Evolutionary conservation across 345 rosid species (phyloP).

Genomic region (Eutrema japonicum): DNA sequence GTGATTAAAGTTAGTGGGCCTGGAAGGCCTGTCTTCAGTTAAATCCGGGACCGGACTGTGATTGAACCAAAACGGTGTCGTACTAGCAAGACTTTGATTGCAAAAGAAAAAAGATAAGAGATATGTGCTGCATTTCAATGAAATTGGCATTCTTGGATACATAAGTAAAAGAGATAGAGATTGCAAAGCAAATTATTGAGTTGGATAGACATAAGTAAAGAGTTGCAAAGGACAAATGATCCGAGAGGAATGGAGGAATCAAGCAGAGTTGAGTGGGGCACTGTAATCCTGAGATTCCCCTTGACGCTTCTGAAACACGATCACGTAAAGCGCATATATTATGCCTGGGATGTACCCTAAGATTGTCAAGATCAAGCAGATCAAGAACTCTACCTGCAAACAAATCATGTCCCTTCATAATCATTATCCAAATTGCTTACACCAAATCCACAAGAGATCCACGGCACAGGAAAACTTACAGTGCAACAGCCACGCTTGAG

Average conservation of each 20-base stretch:
- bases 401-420: background rate
- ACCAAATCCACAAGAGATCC: background rate
- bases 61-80: background rate
- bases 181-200: constrained; percentile 35
- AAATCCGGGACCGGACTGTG: background rate
- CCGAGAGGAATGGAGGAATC: background rate
- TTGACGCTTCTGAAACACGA: constrained; percentile 78
- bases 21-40: constrained; percentile 8
- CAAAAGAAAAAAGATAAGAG: background rate
- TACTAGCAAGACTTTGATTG: background rate
- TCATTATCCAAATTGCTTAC: background rate
- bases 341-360: constrained; percentile 97
- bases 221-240: constrained; percentile 12
- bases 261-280: constrained; percentile 65
- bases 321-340: constrained; percentile 86
- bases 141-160: background rate
- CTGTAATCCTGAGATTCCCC: constrained; percentile 68
- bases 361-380: constrained; percentile 78
- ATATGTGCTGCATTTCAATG: background rate
- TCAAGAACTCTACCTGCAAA: constrained; percentile 78
- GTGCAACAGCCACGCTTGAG: constrained; percentile 89
- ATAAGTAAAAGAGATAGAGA: background rate
- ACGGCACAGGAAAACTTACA: constrained; percentile 46
- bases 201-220: constrained; percentile 1
- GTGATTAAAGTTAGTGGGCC: constrained; percentile 15